These are phyloP conservation scores for Blakeslea trispora DNA, from an alignment of 371 early-diverging fungal species.

Conservation along the genomic window DNA sequence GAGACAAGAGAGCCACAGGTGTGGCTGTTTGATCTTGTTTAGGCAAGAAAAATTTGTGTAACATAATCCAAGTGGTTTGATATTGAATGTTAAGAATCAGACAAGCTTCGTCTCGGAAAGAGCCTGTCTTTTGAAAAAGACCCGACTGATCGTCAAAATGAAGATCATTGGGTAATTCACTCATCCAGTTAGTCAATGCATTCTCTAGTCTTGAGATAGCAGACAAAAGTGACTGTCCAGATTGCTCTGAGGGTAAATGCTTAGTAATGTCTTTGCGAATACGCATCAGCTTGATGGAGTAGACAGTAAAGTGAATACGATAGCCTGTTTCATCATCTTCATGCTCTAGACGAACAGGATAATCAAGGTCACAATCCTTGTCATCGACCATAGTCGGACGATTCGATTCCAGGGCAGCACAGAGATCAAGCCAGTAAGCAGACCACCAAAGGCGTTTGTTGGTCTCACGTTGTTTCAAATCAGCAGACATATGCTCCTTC, in stretches of 20 bases:
- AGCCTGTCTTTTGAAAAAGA: conserved; percentile 26
- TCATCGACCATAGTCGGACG: conserved; percentile 63
- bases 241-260: conserved; percentile 49
- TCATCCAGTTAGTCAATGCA: conserved; percentile 53
- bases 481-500: conserved; percentile 49
- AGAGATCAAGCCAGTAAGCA: conserved; percentile 60
- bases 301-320: conserved; percentile 46
- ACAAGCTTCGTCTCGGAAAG: conserved; percentile 43
- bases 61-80: conserved; percentile 52
- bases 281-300: conserved; percentile 57
- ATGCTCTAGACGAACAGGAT: conserved; percentile 46
- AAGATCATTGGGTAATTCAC: conserved; percentile 19
- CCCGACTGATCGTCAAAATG: conserved; percentile 20
- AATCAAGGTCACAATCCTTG: conserved; percentile 61
- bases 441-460: conserved; percentile 69
- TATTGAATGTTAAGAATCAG: conserved; percentile 42
- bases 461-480: conserved; percentile 53
- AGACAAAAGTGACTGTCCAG: conserved; percentile 45
- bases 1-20: conserved; percentile 32
- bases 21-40: conserved; percentile 37
- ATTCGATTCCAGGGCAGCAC: conserved; percentile 51
- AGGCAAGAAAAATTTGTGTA: conserved; percentile 49
- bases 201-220: conserved; percentile 58
- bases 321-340: conserved; percentile 54
- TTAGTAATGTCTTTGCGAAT: conserved; percentile 61